Base-by-base conservation (phyloP, 1,284 basidiomycete species). In the Caloboletus firmus region DNA sequence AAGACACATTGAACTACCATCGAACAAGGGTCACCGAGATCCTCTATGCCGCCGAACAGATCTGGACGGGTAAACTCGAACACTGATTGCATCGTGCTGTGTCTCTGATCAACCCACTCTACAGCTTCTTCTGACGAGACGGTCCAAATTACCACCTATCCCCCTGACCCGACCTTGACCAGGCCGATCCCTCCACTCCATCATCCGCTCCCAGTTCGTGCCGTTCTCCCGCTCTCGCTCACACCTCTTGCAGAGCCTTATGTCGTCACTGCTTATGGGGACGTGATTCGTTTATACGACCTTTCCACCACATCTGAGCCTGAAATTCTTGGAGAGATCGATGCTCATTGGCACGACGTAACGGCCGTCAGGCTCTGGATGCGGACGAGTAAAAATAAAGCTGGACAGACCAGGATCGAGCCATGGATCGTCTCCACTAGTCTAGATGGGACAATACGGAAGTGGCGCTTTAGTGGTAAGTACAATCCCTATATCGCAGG, bases 311-410 rank as follows among this genome's bases (percentile, higher is more conserved):
- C 75, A 22, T 78, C 85, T 32, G 80, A 85, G 59, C 84, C 84
- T 1, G 85, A 89, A 58, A 71, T 89, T 37, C 68, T 91, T 18
- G 76, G 84, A 17, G 79, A 83, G 59, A 73, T 92, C 8, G 88
- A 94, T 59, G 93, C 82, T 6, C 95, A 97, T 69, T 93, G 87
- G 82, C 91, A 92, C 59, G 91, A 95, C 61, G 85, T 96, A 11
- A 88, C 82, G 6, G 83, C 81, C 2, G 70, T 97, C 39, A 78
- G 79, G 31, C 71, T 88, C 7, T 96, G 93, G 91, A 70, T 82
- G 58, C 78, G 83, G 26, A 73, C 74, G 51, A 74, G 71, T 7
- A 67, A 72, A 17, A 74, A 74, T 4, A 71, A 74, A 20, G 76
- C 78, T 57, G 76, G 77, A 6, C 71, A 69, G 46, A 78, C 72